Evolutionary conservation across 768 basidiomycete genomes (phyloP), one percentile per base, ranked within the genome.

Genomic region (Russula olivacea): DNA sequence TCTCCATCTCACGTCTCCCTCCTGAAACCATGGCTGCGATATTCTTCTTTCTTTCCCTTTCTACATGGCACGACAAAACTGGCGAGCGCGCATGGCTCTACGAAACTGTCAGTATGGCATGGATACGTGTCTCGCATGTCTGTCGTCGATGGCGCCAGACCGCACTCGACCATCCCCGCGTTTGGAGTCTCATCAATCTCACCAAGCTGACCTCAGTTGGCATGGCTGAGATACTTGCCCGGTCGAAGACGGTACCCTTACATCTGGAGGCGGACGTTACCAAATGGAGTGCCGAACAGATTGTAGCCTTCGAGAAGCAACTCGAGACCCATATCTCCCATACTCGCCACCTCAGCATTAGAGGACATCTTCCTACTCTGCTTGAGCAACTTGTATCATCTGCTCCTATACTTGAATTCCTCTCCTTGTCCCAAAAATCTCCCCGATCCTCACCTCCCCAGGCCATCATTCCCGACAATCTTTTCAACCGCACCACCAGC

Each of bases 111-210:
- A 1, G 3, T 43, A 19, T 43, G 7, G 9, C 8, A 19, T 43
- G 65, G 65, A 41, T 66, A 32, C 6, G 40, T 7, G 17, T 51
- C 12, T 23, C 61, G n/a, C 65, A 60, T 19, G 61, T 66, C 45
- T 66, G 61, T 21, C 61, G 48, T 19, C 61, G n/a, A 32, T 66
- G 65, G 65, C 65, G 65, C 32, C 49, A 66, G 36, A 57, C 63
- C 32, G 61, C 61, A 14, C 49, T 66, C 34, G 43, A 49, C 17
- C 49, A 59, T 21, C 49, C 58, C 25, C 51, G 34, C 10, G 32
- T 66, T 32, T 66, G 61, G 61, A 48, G 52, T 32, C 47, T 55
- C 11, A 48, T 66, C 32, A 32, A 59, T 15, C 60, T 66, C 41
- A 41, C 61, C 10, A 40, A 23, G 32, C 23, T 58, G 12, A 47